phyloP scores from a whole-genome alignment of 1,284 basidiomycete genomes.

The Rhodotorula sp. region DNA sequence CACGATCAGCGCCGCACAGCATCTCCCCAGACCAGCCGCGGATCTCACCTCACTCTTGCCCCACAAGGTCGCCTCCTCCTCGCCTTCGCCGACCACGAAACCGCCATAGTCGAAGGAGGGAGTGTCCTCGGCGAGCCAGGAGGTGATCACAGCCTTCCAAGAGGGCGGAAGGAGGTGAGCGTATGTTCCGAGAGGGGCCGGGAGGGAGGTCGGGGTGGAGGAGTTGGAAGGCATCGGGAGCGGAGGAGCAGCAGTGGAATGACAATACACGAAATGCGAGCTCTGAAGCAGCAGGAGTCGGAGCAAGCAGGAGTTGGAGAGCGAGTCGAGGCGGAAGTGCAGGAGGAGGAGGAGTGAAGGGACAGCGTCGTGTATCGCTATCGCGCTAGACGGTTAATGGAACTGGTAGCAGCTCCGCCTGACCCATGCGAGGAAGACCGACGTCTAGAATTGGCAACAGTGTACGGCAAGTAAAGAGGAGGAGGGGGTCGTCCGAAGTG shows the following conservation, averaged over 20 bases:
- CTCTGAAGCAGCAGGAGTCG: too few relatives aligned
- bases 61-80: constrained; percentile 80
- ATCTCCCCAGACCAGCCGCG: neutral
- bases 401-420: too few relatives aligned
- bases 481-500: too few relatives aligned
- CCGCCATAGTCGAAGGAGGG: constrained; percentile 98
- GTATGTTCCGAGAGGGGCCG: constrained; percentile 39
- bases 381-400: too few relatives aligned
- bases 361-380: too few relatives aligned
- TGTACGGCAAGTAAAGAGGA: too few relatives aligned
- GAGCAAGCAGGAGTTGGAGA: too few relatives aligned
- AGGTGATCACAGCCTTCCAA: constrained; percentile 77
- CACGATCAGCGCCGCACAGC: neutral
- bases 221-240: neutral
- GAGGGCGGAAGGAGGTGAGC: constrained; percentile 78
- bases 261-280: too few relatives aligned
- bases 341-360: too few relatives aligned
- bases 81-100: constrained; percentile 89
- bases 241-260: neutral
- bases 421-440: too few relatives aligned
- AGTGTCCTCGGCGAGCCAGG: constrained; percentile 90
- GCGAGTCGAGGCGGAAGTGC: too few relatives aligned
- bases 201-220: neutral
- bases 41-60: constrained; percentile 64
- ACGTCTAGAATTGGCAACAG: too few relatives aligned